Evolutionary conservation across 345 rosid genomes (phyloP).

Genomic region (Dipteronia dyeriana): DNA sequence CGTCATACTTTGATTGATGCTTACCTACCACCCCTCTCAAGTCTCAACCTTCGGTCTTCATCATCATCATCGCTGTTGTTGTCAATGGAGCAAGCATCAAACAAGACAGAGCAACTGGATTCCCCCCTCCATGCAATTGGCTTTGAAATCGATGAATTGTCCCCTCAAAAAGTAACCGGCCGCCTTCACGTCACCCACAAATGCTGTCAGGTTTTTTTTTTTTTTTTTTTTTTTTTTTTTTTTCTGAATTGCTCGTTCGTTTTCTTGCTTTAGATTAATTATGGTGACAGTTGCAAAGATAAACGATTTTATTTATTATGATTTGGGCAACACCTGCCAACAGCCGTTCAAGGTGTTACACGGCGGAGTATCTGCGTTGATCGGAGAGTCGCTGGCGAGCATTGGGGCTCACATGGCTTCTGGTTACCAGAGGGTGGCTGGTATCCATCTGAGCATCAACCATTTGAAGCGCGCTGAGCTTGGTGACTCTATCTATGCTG

Average conservation of each 20-base stretch:
- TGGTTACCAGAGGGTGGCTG: conserved; percentile 75
- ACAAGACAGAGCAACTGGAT: conserved; percentile 45
- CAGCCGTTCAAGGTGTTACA: conserved; percentile 97
- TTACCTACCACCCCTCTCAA: background rate
- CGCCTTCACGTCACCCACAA: conserved; percentile 57
- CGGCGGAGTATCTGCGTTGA: conserved; percentile 93
- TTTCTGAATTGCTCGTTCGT: background rate
- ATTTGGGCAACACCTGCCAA: background rate
- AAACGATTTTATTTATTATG: too few species aligned
- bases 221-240: too few species aligned
- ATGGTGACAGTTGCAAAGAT: too few species aligned
- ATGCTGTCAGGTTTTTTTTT: conserved; percentile 83
- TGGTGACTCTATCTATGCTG: conserved; percentile 69
- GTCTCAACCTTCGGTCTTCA: too few species aligned
- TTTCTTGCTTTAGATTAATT: background rate
- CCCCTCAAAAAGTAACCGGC: conserved; percentile 60
- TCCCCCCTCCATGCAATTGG: conserved; percentile 49
- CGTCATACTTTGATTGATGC: too few species aligned
- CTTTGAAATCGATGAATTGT: conserved; percentile 56
- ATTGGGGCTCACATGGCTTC: conserved; percentile 90
- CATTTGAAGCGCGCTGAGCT: conserved; percentile 76
- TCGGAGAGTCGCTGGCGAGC: conserved; percentile 84
- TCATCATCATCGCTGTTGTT: background rate
- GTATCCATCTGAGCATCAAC: conserved; percentile 81
- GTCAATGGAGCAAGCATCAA: conserved; percentile 37